These are phyloP conservation scores for Lentinula sp. DNA, from an alignment of 768 basidiomycete genomes.

Conservation along the genomic window DNA sequence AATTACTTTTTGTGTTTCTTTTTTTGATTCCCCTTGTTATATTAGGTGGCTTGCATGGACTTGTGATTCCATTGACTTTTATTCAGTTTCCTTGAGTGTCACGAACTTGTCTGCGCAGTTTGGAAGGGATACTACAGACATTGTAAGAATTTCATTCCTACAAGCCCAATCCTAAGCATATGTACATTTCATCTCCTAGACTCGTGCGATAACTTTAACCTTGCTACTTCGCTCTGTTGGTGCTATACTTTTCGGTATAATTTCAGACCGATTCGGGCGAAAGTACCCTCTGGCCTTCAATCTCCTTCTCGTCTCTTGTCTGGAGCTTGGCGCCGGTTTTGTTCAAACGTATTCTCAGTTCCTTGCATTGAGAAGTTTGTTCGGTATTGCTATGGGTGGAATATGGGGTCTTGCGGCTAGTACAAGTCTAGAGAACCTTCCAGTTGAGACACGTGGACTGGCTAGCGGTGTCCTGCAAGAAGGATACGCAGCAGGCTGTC, in stretches of 20 bases:
- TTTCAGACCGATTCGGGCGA: constrained; percentile 22
- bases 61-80: constrained; percentile 62
- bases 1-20: neutral
- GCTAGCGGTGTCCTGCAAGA: constrained; percentile 64
- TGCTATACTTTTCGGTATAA: constrained; percentile 49
- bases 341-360: constrained; percentile 48
- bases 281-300: constrained; percentile 63
- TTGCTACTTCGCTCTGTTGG: neutral
- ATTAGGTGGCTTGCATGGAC: constrained; percentile 50
- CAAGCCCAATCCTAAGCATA: neutral
- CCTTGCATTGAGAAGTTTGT: constrained; percentile 53
- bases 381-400: constrained; percentile 57
- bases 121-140: constrained; percentile 13
- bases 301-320: constrained; percentile 40
- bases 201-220: neutral
- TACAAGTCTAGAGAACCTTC: constrained; percentile 59
- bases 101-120: constrained; percentile 29
- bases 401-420: constrained; percentile 57
- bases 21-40: neutral
- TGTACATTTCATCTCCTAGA: neutral
- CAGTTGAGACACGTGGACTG: constrained; percentile 55
- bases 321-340: constrained; percentile 57
- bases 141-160: constrained; percentile 54
- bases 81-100: constrained; percentile 45
- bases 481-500: constrained; percentile 52